Conservation (phyloP, 352 stramenopile species). For the Phytopythium delawarense region DNA sequence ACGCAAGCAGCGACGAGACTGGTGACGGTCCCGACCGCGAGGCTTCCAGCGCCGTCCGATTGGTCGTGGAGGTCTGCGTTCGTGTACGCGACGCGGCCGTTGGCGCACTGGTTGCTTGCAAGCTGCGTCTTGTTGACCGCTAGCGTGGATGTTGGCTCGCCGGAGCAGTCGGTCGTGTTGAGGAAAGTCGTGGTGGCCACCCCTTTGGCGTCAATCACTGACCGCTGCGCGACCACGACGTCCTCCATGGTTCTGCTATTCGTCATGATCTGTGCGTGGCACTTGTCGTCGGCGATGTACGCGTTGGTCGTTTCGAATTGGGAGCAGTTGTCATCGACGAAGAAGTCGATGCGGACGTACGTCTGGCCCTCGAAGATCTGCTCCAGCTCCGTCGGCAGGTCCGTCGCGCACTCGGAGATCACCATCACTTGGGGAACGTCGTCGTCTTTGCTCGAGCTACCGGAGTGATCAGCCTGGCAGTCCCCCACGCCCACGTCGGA, state of each 20-base stretch:
- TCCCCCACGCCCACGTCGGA: neutral
- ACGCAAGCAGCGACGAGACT: neutral
- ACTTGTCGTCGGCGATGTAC: neutral
- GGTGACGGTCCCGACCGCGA: neutral
- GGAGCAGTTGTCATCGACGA: neutral
- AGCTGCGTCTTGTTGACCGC: neutral
- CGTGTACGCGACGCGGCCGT: neutral
- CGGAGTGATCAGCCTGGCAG: neutral
- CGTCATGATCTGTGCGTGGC: neutral
- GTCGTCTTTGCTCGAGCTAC: neutral
- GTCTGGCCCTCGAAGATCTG: neutral
- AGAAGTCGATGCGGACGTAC: neutral
- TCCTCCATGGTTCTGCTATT: neutral
- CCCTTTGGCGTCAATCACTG: neutral
- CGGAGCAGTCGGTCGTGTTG: neutral
- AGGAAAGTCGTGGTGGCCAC: neutral
- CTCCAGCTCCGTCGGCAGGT: neutral
- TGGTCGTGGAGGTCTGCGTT: neutral
- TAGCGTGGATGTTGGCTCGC: neutral
- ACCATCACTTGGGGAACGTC: neutral
- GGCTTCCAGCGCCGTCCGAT: neutral
- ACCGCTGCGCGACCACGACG: neutral
- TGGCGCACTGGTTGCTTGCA: neutral
- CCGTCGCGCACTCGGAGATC: neutral
- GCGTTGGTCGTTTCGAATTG: neutral